These are phyloP conservation scores for Passalora sequoiae DNA, from an alignment of 2,329 filamentous ascomycete genomes.

Conservation along the genomic window DNA sequence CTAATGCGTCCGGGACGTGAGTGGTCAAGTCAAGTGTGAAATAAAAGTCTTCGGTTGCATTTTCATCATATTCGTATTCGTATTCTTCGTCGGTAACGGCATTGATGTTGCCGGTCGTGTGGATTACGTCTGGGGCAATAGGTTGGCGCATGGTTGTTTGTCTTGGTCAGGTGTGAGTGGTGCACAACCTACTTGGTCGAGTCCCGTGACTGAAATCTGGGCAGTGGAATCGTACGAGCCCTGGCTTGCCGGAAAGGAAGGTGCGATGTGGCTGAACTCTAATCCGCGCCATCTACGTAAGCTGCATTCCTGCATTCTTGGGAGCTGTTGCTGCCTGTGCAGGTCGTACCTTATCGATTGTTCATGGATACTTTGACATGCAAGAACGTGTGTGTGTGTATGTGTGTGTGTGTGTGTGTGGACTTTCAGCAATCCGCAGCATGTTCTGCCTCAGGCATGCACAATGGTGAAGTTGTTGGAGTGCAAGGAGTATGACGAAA, in stretches of 20 bases:
- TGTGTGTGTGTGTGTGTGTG: too few relatives aligned
- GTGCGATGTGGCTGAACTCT: too few relatives aligned
- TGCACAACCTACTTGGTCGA: too few relatives aligned
- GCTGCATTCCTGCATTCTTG: too few relatives aligned
- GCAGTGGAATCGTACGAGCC: slow-evolving; percentile 1
- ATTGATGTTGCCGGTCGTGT: background rate
- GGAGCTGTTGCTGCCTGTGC: background rate
- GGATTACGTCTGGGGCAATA: background rate
- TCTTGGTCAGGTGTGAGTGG: background rate
- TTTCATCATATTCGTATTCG: slow-evolving; percentile 57
- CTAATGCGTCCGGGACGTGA: slow-evolving; percentile 32
- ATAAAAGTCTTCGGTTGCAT: slow-evolving; percentile 55
- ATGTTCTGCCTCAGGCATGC: too few relatives aligned
- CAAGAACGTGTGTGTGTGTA: background rate
- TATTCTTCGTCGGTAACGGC: slow-evolving; percentile 42
- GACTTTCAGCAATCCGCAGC: too few relatives aligned
- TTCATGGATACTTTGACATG: too few relatives aligned
- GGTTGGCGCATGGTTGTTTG: slow-evolving; percentile 6
- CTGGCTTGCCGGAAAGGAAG: background rate
- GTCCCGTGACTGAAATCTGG: slow-evolving; percentile 1
- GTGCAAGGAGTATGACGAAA: too few relatives aligned
- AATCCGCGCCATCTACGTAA: background rate
- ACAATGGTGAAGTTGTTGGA: too few relatives aligned
- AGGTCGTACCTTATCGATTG: too few relatives aligned
- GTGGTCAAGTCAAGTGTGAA: slow-evolving; percentile 55